Conservation (phyloP, 192 early-diverging fungal species). For the Coemansia sp. region DNA sequence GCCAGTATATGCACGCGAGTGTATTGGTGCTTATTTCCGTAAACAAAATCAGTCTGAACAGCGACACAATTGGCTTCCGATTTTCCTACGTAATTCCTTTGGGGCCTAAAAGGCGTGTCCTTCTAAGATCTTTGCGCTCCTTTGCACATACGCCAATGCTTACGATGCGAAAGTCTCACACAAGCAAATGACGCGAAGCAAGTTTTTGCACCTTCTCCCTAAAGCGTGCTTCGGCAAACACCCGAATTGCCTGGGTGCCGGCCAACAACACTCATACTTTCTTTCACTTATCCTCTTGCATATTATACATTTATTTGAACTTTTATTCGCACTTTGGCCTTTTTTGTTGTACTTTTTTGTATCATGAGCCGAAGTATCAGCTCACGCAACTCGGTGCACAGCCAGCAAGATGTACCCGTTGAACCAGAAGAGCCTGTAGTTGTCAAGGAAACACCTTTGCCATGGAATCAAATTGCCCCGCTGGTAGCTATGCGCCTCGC, state of each 20-base stretch:
- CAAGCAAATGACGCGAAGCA: neutral
- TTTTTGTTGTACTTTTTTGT: neutral
- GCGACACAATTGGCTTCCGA: neutral
- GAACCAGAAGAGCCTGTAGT: neutral
- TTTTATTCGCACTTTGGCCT: neutral
- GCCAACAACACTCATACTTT: neutral
- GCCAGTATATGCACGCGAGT: neutral
- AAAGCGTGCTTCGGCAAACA: neutral
- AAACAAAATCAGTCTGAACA: neutral
- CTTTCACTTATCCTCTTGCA: neutral
- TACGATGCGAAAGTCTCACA: neutral
- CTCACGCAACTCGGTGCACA: neutral
- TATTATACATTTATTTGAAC: neutral
- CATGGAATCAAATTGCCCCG: constrained; percentile 30
- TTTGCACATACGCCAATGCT: neutral
- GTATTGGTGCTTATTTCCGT: neutral
- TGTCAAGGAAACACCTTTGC: constrained; percentile 46
- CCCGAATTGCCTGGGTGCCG: neutral
- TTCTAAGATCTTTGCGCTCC: neutral
- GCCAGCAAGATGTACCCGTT: neutral
- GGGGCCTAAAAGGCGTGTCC: neutral
- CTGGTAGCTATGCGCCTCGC: constrained; percentile 48
- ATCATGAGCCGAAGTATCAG: neutral
- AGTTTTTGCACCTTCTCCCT: neutral
- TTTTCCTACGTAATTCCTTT: neutral